phyloP scores from a whole-genome alignment of 2,329 filamentous ascomycete genomes.

The Cercospora sesami region DNA sequence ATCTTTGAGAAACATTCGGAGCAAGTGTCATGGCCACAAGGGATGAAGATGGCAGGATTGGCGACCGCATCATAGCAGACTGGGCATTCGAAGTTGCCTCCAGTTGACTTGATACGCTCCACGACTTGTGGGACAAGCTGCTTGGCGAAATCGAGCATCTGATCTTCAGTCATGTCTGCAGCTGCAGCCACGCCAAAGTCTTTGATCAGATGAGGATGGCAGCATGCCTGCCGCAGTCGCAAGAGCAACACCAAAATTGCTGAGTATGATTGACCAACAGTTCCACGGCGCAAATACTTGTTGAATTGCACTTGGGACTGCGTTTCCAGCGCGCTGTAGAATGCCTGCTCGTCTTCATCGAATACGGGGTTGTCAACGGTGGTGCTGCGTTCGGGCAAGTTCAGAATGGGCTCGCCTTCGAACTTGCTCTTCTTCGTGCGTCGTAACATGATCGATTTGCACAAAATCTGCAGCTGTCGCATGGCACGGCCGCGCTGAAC shows the following conservation, averaged over 20 bases:
- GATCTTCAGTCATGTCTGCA: constrained; percentile 53
- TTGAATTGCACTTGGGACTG: constrained; percentile 71
- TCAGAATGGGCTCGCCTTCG: constrained; percentile 74
- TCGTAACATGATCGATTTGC: constrained; percentile 78
- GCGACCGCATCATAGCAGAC: constrained; percentile 75
- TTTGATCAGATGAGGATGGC: constrained; percentile 70
- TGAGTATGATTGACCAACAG: constrained; percentile 71
- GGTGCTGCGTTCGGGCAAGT: constrained; percentile 65
- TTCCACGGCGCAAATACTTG: constrained; percentile 69
- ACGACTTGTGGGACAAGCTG: constrained; percentile 62
- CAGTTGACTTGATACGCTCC: constrained; percentile 60
- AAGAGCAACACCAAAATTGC: constrained; percentile 77
- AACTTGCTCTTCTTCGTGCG: constrained; percentile 78
- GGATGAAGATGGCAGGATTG: constrained; percentile 75
- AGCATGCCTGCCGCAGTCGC: constrained; percentile 77
- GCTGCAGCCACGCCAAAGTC: constrained; percentile 60
- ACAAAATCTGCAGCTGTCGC: constrained; percentile 68
- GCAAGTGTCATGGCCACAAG: constrained; percentile 81
- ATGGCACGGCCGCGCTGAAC: constrained; percentile 54
- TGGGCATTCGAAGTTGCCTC: constrained; percentile 70
- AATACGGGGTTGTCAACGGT: constrained; percentile 65
- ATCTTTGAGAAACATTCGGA: constrained; percentile 72
- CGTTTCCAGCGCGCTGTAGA: constrained; percentile 67
- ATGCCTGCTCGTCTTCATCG: constrained; percentile 61
- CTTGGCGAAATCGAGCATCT: constrained; percentile 64